Percentiles rank a stretch among this genome's conserved stretches.
Conservation (phyloP, 2,329 filamentous ascomycete genomes). For the Hymenoscyphus occultus region DNA sequence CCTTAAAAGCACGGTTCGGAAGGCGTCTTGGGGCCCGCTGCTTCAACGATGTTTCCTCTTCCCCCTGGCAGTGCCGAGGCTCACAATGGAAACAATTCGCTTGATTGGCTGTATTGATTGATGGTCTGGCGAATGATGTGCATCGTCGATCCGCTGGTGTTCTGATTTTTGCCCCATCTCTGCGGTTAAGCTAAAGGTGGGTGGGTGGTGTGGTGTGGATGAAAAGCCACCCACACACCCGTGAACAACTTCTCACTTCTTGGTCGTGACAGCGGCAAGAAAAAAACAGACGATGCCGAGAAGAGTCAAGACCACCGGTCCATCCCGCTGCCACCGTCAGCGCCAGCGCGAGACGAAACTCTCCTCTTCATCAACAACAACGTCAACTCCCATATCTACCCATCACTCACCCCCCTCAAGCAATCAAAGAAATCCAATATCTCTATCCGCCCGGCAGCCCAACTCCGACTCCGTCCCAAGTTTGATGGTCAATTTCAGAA, state of each 20-base stretch:
- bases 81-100: neutral
- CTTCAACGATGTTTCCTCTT: neutral
- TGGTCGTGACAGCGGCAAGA: neutral
- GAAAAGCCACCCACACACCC: no score
- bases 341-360: constrained; percentile 4
- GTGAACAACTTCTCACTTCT: no score
- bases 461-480: neutral
- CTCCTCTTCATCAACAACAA: neutral
- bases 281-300: neutral
- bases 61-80: neutral
- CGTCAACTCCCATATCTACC: neutral
- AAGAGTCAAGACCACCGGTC: neutral
- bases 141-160: constrained; percentile 3
- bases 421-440: neutral
- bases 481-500: neutral
- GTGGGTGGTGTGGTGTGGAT: neutral
- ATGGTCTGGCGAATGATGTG: neutral
- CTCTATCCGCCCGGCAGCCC: neutral
- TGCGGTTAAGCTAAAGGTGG: neutral
- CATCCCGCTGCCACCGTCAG: neutral
- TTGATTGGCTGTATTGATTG: neutral
- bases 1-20: neutral
- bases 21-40: neutral
- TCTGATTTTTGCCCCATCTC: neutral
- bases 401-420: neutral